Percentiles rank a stretch among this genome's conserved stretches.
phyloP scores from a whole-genome alignment of 129 eudicot species.

The Ambrosia trifida region DNA sequence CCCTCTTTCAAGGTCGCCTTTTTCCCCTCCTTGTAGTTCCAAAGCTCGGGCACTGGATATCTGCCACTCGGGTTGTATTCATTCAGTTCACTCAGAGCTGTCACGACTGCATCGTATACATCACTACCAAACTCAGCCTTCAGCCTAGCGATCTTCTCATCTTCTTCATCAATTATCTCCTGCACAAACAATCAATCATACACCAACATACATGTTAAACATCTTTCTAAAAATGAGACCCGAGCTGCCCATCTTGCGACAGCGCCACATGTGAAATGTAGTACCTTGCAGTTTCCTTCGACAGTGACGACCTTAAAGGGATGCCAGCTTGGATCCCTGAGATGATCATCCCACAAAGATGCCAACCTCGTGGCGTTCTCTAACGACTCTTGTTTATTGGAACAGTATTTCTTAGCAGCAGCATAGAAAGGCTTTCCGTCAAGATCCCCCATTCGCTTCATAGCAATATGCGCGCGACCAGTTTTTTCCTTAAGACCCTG shows the following conservation, averaged over 20 bases:
- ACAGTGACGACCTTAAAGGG: constrained; percentile 60
- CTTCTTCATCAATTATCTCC: constrained; percentile 50
- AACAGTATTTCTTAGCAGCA: constrained; percentile 41
- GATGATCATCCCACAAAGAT: constrained; percentile 50
- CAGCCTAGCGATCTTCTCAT: constrained; percentile 6
- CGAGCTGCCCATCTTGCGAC: too few relatives aligned
- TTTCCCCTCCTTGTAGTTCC: constrained; percentile 38
- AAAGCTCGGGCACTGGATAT: constrained; percentile 49
- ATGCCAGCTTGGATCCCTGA: constrained; percentile 86
- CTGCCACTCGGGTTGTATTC: too few relatives aligned
- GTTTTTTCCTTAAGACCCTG: constrained; percentile 47
- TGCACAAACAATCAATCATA: constrained; percentile 14
- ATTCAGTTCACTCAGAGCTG: constrained; percentile 19
- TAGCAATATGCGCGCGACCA: constrained; percentile 34
- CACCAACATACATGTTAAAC: background rate
- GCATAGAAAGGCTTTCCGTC: constrained; percentile 47
- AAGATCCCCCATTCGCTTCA: constrained; percentile 77
- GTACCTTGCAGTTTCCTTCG: constrained; percentile 34
- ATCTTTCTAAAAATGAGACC: background rate
- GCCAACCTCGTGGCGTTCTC: constrained; percentile 38
- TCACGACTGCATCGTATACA: constrained; percentile 35
- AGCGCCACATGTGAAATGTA: background rate
- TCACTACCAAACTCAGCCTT: constrained; percentile 26
- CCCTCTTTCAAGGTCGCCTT: constrained; percentile 43
- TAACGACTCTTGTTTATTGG: constrained; percentile 22